Percentiles rank a stretch among this genome's conserved stretches.
phyloP scores from a whole-genome alignment of 805 yeast species.

The Candida wancherniae region DNA sequence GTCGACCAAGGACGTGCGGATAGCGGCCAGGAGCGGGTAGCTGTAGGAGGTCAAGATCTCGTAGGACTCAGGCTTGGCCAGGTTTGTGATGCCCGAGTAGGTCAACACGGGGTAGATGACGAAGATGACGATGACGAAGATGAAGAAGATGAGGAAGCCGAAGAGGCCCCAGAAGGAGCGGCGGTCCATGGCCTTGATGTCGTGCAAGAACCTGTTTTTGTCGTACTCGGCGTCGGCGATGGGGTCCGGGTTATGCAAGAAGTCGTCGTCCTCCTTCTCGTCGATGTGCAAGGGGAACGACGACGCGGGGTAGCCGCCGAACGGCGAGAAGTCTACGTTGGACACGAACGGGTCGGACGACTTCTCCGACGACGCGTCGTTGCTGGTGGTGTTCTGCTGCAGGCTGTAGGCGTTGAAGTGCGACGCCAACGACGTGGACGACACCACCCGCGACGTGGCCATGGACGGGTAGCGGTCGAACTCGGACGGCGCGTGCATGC shows the following conservation, averaged over 20 bases:
- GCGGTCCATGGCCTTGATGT: slow-evolving; percentile 61
- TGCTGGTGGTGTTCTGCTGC: slow-evolving; percentile 9
- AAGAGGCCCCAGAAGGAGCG: slow-evolving; percentile 56
- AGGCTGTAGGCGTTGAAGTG: slow-evolving; percentile 7
- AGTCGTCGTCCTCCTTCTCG: slow-evolving; percentile 93
- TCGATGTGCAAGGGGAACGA: slow-evolving; percentile 87
- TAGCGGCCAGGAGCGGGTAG: slow-evolving; percentile 34
- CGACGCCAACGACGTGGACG: slow-evolving; percentile 35
- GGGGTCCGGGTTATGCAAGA: slow-evolving; percentile 94
- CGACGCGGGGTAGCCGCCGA: slow-evolving; percentile 95
- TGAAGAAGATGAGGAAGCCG: slow-evolving; percentile 53
- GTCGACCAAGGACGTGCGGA: slow-evolving; percentile 33
- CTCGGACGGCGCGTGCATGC: slow-evolving; percentile 45
- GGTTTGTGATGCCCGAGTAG: slow-evolving; percentile 59
- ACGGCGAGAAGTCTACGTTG: slow-evolving; percentile 72
- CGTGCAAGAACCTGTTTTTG: slow-evolving; percentile 58
- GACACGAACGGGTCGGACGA: slow-evolving; percentile 34
- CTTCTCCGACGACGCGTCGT: slow-evolving; percentile 20
- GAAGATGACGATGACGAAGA: slow-evolving; percentile 66
- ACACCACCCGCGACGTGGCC: slow-evolving; percentile 53
- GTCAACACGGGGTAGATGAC: slow-evolving; percentile 81
- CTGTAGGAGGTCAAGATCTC: slow-evolving; percentile 21
- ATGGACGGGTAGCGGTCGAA: slow-evolving; percentile 67
- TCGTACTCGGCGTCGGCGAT: slow-evolving; percentile 85
- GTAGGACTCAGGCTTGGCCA: slow-evolving; percentile 17